A percentile compares a stretch with the other conserved stretches of the same genome.
These are phyloP conservation scores for Agrostemma githago DNA, from an alignment of 148 eudicot genomes.

Conservation along the genomic window DNA sequence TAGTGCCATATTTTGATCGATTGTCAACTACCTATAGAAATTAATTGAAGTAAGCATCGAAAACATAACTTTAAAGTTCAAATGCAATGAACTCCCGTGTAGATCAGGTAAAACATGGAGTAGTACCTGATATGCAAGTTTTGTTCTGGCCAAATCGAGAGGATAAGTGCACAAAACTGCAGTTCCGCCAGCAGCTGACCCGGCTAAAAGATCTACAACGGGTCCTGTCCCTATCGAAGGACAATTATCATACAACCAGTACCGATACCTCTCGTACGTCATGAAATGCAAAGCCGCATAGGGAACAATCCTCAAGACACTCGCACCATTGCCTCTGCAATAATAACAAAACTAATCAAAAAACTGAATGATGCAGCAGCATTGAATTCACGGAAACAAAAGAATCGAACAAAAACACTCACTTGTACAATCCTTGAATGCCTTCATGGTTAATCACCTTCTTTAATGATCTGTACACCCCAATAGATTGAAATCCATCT, in stretches of 20 bases:
- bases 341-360: slow-evolving; percentile 7
- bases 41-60: slow-evolving; percentile 9
- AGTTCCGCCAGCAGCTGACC: slow-evolving; percentile 94
- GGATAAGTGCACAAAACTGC: slow-evolving; percentile 98
- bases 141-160: slow-evolving; percentile 88
- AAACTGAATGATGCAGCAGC: neutral
- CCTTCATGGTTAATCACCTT: slow-evolving; percentile 83
- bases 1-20: slow-evolving; percentile 36
- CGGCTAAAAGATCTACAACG: slow-evolving; percentile 84
- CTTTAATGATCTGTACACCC: slow-evolving; percentile 70
- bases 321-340: slow-evolving; percentile 94
- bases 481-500: slow-evolving; percentile 75
- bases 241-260: slow-evolving; percentile 59
- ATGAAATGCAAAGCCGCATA: slow-evolving; percentile 96
- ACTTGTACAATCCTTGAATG: slow-evolving; percentile 73
- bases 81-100: neutral
- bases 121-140: slow-evolving; percentile 88
- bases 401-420: slow-evolving; percentile 30
- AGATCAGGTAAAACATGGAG: slow-evolving; percentile 5
- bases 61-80: neutral
- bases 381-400: neutral
- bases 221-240: slow-evolving; percentile 87
- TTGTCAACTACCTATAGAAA: slow-evolving; percentile 53
- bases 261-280: slow-evolving; percentile 90
- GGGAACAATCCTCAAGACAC: slow-evolving; percentile 84